phyloP scores from a whole-genome alignment of 1,284 basidiomycete genomes.

The Mrakiaceae sp. region DNA sequence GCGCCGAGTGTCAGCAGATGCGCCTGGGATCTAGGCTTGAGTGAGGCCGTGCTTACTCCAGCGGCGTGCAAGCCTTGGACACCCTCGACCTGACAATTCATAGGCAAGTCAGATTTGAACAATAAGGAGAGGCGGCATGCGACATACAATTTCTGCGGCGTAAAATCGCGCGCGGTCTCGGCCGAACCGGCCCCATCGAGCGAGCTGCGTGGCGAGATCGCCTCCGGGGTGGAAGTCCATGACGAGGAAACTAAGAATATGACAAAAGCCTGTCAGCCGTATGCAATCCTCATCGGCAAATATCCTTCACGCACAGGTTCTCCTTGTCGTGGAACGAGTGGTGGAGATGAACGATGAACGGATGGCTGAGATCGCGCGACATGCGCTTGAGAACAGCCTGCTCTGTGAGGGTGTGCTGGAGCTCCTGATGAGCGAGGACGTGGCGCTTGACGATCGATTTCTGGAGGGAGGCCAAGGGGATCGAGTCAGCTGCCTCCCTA shows the following conservation, averaged over 20 bases:
- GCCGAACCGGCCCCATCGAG: constrained; percentile 82
- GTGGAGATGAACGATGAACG: constrained; percentile 87
- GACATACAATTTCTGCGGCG: constrained; percentile 69
- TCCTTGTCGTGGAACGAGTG: constrained; percentile 95
- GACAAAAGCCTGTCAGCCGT: too few relatives aligned
- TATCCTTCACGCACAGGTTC: constrained; percentile 58
- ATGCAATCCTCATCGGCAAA: too few relatives aligned
- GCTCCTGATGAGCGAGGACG: constrained; percentile 86
- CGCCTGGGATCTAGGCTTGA: constrained; percentile 15
- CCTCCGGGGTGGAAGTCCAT: constrained; percentile 38
- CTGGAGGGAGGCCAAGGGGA: constrained; percentile 33
- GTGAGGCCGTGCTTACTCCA: constrained; percentile 39
- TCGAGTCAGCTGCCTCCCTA: neutral
- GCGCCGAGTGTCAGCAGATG: neutral
- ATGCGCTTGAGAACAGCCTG: constrained; percentile 85
- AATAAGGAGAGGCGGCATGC: neutral
- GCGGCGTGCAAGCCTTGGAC: constrained; percentile 79
- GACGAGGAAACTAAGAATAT: constrained; percentile 23
- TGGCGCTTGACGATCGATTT: constrained; percentile 95
- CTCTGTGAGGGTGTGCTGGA: constrained; percentile 90
- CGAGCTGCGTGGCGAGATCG: constrained; percentile 90
- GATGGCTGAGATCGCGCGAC: constrained; percentile 57
- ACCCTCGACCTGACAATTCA: constrained; percentile 49
- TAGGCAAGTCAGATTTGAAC: neutral
- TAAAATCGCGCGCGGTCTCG: constrained; percentile 90